Evolutionary conservation across 768 basidiomycete species (phyloP), one percentile per base, ranked within the genome.

Genomic region (Kwoniella sp.): DNA sequence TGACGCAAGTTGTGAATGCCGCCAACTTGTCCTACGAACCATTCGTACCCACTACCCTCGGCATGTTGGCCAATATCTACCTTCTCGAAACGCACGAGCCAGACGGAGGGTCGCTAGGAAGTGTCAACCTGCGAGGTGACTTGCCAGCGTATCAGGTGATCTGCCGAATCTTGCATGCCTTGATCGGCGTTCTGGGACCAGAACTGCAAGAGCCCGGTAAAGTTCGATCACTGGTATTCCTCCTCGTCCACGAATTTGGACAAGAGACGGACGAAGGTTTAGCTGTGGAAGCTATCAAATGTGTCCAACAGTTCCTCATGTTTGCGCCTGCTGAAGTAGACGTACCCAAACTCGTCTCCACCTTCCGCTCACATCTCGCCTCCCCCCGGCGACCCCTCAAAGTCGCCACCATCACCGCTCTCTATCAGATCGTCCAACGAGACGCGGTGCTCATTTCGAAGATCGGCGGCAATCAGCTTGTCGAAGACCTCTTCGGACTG

Each of bases 351-450:
- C 84, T 94, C 8, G 89, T 97, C 25, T 82, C 84, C 46, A 87
- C 85, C 36, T 92, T 98, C 80, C 85, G 90, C 48, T 81, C 83
- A 1, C 86, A 97, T 79, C 84, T 98, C 22, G 85, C 86, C 0
- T 95, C 92, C 0, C 84, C 88, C 9, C 85, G 90, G 17, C 83
- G 92, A 44, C 90, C 92, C 5, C 84, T 96, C 58, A 96, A 94
- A 80, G 84, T 95, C 5, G 93, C 94, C 12, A 91, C 94, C 0
- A 95, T 98, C 79, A 92, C 97, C 75, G 92, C 91, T 0, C 82
- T 99, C 6, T 99, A 99, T 78, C 94, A 97, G 72, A 90, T 98
- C 26, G 92, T 98, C 0, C 96, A 97, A 80, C 89, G 90, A 68
- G 93, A 98, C 80, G 95, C 93, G 0, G 80, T 93, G 15, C 83